Base-by-base conservation (phyloP, 1,284 basidiomycete species). In the Volvariella surrecta region DNA sequence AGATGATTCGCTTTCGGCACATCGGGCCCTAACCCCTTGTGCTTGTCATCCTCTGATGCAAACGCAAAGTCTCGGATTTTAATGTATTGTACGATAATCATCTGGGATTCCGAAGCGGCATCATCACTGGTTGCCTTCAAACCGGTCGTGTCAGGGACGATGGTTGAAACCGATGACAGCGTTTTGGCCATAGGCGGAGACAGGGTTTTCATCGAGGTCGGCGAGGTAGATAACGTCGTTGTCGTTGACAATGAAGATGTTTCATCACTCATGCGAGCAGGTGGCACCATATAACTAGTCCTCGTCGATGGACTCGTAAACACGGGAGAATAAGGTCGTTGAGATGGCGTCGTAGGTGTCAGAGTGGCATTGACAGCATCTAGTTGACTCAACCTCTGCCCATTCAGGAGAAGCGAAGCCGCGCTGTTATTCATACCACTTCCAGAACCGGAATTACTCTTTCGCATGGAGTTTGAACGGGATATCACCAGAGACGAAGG, bases 51-150 rank as follows among this genome's bases (percentile, higher is more conserved):
- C 0, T 39, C 19, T 3, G 11, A 7, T 11, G 30, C 6, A 17
- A 45, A 45, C 16, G 6, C 44, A 19, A 41, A 45, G 19, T 45
- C 44, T 8, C 44, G 19, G 11, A 45, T 38, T 2, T 35, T 31
- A 22, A 45, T 45, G 8, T 35, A 11, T 11, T 9, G 9, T 37
- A 17, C 9, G 9, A 17, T 32, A 31, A 19, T 19, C 9, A 19
- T 17, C n/a, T 22, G 40, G n/a, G 30, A 9, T 32, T n/a, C 30
- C 30, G 9, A 10, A 32, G 9, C n/a, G 30, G 10, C 10, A 32
- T n/a, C 30, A 32, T 32, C n/a, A n/a, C n/a, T 32, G 30, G 9
- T n/a, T 32, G 9, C 30, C 9, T 32, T n/a, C 9, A 32, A 9
- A 32, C 10, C 9, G 9, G n/a, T 4, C 18, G 34, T 7, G n/a